Evolutionary conservation across 2,329 filamentous ascomycete genomes (phyloP).

Genomic region (Phialocephala subalpina): DNA sequence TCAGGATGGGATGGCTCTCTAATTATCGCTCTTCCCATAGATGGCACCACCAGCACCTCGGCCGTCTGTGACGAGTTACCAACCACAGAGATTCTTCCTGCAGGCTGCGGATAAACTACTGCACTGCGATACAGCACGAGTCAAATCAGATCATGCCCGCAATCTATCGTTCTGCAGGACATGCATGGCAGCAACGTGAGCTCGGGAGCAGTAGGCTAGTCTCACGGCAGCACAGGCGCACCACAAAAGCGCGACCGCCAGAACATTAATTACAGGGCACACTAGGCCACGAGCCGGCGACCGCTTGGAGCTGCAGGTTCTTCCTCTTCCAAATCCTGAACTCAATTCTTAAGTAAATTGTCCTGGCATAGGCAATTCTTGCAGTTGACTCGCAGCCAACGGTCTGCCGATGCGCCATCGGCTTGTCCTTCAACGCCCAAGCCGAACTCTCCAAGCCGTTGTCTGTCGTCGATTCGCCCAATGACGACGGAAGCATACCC

Average conservation of each 20-base stretch:
- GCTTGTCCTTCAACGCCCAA: not conserved
- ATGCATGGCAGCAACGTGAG: constrained; percentile 28
- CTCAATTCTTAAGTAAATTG: not conserved
- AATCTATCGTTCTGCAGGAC: constrained; percentile 33
- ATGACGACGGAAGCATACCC: not conserved
- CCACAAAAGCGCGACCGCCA: not conserved
- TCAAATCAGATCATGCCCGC: constrained; percentile 31
- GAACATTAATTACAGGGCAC: constrained; percentile 12
- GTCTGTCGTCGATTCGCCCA: not conserved
- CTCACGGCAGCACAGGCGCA: not conserved
- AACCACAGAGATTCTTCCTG: constrained; percentile 22
- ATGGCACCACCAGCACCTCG: too few species aligned
- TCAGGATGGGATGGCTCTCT: too few species aligned
- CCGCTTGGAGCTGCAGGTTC: not conserved
- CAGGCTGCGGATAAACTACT: constrained; percentile 36
- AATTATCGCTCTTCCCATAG: too few species aligned
- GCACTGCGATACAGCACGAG: constrained; percentile 34
- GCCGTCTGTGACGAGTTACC: constrained; percentile 22
- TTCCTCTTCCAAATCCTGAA: not conserved
- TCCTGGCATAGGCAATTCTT: too few species aligned
- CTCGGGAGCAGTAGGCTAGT: constrained; percentile 6
- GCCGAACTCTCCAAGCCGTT: not conserved
- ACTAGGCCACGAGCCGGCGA: not conserved
- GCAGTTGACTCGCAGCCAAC: not conserved
- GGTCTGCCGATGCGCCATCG: not conserved